phyloP scores from a whole-genome alignment of 257 asterid species.

The Striga asiatica region DNA sequence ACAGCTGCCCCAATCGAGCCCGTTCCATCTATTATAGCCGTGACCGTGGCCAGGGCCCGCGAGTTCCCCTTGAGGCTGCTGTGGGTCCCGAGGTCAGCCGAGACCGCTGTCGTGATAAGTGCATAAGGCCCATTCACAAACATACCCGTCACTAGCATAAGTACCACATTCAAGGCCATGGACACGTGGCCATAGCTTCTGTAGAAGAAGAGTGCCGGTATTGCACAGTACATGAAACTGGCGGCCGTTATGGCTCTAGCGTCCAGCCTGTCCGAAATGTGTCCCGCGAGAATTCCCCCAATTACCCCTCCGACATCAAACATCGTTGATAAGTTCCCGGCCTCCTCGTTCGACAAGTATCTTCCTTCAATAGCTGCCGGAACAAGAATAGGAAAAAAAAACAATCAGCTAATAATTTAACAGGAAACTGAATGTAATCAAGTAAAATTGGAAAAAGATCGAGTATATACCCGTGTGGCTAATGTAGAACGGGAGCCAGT shows the following conservation, averaged over 20 bases:
- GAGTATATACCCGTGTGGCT: constrained; percentile 84
- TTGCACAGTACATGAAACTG: constrained; percentile 90
- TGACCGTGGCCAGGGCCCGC: constrained; percentile 83
- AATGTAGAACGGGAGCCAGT: constrained; percentile 95
- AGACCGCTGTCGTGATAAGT: constrained; percentile 93
- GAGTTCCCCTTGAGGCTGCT: constrained; percentile 81
- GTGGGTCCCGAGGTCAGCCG: constrained; percentile 95
- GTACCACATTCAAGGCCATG: constrained; percentile 49
- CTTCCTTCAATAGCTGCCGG: constrained; percentile 73
- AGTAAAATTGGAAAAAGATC: background rate
- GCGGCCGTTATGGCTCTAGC: constrained; percentile 96
- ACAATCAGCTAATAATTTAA: background rate
- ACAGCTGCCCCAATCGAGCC: constrained; percentile 97
- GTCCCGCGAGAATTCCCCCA: constrained; percentile 91
- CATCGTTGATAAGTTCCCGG: constrained; percentile 79
- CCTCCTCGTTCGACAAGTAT: constrained; percentile 62
- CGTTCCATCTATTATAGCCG: constrained; percentile 92
- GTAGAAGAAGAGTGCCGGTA: constrained; percentile 83
- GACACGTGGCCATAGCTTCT: constrained; percentile 73
- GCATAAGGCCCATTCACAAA: constrained; percentile 96
- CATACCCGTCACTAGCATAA: constrained; percentile 74
- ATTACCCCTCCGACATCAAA: constrained; percentile 92
- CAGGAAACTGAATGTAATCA: background rate
- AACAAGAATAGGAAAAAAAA: constrained; percentile 1
- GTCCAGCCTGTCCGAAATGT: constrained; percentile 65